Conservation (phyloP, 2,329 filamentous ascomycete genomes). For the Fulvia fulva region DNA sequence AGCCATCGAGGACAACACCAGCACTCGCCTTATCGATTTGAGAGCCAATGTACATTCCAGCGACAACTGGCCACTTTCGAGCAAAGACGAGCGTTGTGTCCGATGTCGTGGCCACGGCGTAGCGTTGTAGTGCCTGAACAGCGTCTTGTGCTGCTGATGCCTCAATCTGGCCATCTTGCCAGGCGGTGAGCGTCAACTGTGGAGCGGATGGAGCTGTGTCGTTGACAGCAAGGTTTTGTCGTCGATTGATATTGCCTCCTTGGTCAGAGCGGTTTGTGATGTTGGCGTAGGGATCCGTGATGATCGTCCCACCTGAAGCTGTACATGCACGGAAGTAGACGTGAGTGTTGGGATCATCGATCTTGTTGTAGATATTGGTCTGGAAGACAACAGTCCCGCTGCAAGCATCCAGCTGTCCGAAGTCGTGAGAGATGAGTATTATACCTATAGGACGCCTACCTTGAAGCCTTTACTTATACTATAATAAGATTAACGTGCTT, state of each 20-base stretch:
- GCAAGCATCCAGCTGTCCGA: slow-evolving; percentile 7
- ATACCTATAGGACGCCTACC: too few species aligned
- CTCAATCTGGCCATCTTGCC: too few species aligned
- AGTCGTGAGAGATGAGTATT: too few species aligned
- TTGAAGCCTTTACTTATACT: too few species aligned
- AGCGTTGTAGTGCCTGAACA: neutral
- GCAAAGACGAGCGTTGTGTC: neutral
- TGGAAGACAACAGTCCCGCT: slow-evolving; percentile 7
- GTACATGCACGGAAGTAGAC: slow-evolving; percentile 10
- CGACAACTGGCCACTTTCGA: neutral
- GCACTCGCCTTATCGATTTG: slow-evolving; percentile 6
- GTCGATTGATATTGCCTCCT: neutral
- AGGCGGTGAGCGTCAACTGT: too few species aligned
- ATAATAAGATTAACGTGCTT: too few species aligned
- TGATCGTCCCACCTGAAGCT: slow-evolving; percentile 3
- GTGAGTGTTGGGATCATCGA: slow-evolving; percentile 5
- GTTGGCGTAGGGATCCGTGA: neutral
- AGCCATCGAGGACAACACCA: neutral
- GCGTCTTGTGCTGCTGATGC: too few species aligned
- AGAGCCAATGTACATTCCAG: slow-evolving; percentile 5
- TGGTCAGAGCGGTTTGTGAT: neutral
- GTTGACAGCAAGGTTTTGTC: too few species aligned
- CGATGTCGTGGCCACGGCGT: neutral
- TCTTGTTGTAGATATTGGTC: slow-evolving; percentile 10
- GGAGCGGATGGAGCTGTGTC: too few species aligned